phyloP scores from a whole-genome alignment of 2,329 filamentous ascomycete genomes.

The Neoascochyta sp. region DNA sequence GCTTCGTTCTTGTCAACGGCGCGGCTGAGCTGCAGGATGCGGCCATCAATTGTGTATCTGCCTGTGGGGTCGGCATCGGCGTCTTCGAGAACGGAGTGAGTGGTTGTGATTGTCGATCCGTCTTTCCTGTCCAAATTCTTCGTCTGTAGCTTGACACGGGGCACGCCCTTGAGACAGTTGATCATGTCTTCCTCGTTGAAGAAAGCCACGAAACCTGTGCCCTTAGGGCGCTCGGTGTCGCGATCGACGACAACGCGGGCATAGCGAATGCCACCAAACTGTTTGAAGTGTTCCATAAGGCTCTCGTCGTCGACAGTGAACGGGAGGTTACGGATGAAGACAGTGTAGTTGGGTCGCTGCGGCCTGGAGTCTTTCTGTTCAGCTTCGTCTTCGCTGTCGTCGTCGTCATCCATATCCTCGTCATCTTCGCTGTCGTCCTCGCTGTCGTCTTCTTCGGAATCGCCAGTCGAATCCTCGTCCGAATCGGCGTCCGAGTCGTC shows the following conservation, averaged over 20 bases:
- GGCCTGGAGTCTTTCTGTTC: slow-evolving; percentile 27
- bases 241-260: slow-evolving; percentile 87
- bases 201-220: slow-evolving; percentile 95
- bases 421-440: slow-evolving; percentile 35
- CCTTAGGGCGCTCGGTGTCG: slow-evolving; percentile 78
- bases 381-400: slow-evolving; percentile 40
- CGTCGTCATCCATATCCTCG: slow-evolving; percentile 40
- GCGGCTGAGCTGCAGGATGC: slow-evolving; percentile 76
- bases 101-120: slow-evolving; percentile 33
- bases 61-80: slow-evolving; percentile 77
- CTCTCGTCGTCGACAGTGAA: slow-evolving; percentile 81
- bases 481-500: slow-evolving; percentile 36
- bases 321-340: slow-evolving; percentile 92
- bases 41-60: slow-evolving; percentile 84
- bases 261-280: slow-evolving; percentile 86
- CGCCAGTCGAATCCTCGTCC: slow-evolving; percentile 42
- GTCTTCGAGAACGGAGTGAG: slow-evolving; percentile 80
- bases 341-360: slow-evolving; percentile 65
- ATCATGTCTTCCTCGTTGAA: slow-evolving; percentile 71
- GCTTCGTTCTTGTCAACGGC: slow-evolving; percentile 85
- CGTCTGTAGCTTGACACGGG: slow-evolving; percentile 45
- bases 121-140: slow-evolving; percentile 35
- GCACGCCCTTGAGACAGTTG: slow-evolving; percentile 71
- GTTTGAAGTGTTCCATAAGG: slow-evolving; percentile 78
- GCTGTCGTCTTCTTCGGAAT: slow-evolving; percentile 40